Conservation (phyloP, 352 stramenopile genomes). For the Phytophthora pinifolia region DNA sequence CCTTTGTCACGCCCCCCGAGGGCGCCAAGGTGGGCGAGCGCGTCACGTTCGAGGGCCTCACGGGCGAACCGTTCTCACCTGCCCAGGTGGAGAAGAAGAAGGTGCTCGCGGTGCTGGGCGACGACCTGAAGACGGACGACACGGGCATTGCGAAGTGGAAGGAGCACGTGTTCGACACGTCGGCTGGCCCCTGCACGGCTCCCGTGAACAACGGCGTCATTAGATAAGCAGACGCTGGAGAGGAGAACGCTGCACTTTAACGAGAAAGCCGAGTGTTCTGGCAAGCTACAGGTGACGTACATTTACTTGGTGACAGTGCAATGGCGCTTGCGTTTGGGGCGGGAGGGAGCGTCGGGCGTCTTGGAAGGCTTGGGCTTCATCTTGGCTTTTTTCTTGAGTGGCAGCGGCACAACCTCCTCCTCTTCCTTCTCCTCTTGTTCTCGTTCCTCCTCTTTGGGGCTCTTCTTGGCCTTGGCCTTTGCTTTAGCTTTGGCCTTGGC, state of each 20-base stretch:
- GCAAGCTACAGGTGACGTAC: not conserved
- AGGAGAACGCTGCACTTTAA: not conserved
- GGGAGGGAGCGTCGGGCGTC: conserved; percentile 21
- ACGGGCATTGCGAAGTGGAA: conserved; percentile 84
- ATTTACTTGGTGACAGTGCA: conserved; percentile 1
- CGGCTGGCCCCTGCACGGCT: conserved; percentile 70
- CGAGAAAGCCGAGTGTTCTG: conserved; percentile 8
- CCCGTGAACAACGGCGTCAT: conserved; percentile 76
- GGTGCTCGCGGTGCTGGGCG: conserved; percentile 71
- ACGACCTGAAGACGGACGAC: conserved; percentile 84
- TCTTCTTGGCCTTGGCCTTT: conserved; percentile 21
- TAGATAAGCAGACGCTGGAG: conserved; percentile 41
- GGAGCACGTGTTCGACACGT: conserved; percentile 75
- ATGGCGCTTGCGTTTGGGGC: conserved; percentile 44
- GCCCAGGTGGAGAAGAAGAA: conserved; percentile 91
- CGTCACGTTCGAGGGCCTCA: conserved; percentile 66
- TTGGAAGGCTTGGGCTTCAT: conserved; percentile 29
- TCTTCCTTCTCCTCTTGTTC: conserved; percentile 23
- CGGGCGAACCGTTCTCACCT: conserved; percentile 72
- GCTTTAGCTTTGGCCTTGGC: conserved; percentile 28
- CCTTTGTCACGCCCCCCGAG: conserved; percentile 81
- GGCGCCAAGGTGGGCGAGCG: conserved; percentile 76
- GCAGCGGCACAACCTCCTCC: conserved; percentile 38
- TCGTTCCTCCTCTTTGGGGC: conserved; percentile 13
- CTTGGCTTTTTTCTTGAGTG: conserved; percentile 54